Base-by-base conservation (phyloP, 805 yeast genomes). In the Myxozyma geophila region DNA sequence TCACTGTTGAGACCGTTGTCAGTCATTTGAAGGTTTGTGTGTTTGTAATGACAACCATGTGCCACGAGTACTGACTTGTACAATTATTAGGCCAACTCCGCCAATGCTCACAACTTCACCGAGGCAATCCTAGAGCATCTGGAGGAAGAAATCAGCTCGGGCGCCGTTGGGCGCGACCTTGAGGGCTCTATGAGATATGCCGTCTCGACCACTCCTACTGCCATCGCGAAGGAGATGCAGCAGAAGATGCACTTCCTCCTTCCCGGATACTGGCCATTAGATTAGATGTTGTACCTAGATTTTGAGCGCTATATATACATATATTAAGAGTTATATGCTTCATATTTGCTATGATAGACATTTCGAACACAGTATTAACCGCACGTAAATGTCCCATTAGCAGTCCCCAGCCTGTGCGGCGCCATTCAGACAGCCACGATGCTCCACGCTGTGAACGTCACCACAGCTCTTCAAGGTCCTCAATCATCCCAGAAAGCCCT, bases 1-100 rank as follows among this genome's bases (percentile, higher is more conserved):
- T 95, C 54, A 92, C 98, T 8, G 98, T 95, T n/a, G 98, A 92
- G 78, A 89, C 96, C 4, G 97, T 95, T 48, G 92, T 95, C 56
- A 91, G 96, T 60, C 90, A 95, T 76, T 82, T 93, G 74, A 84
- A 65, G 64, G 67, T 63, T 40, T 2, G 59, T 12, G 4, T 13
- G 12, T 12, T 23, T 46, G 39, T 56, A 17, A n/a, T n/a, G n/a
- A 15, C 35, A 21, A 9, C 9, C 56, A 47, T 21, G 39, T 50
- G 37, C 36, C n/a, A 13, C 7, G 6, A 40, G 2, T 17, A 9
- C 8, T 55, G 28, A 44, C 35, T 2, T 8, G n/a, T 12, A 7
- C 15, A 47, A 19, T n/a, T 7, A 40, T 36, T 35, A 85, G 73
- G 95, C 96, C 64, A 95, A 95, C 78, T 82, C 89, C 57, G 87